Conservation (phyloP, 129 eudicot genomes). For the Pittosporum tobira region DNA sequence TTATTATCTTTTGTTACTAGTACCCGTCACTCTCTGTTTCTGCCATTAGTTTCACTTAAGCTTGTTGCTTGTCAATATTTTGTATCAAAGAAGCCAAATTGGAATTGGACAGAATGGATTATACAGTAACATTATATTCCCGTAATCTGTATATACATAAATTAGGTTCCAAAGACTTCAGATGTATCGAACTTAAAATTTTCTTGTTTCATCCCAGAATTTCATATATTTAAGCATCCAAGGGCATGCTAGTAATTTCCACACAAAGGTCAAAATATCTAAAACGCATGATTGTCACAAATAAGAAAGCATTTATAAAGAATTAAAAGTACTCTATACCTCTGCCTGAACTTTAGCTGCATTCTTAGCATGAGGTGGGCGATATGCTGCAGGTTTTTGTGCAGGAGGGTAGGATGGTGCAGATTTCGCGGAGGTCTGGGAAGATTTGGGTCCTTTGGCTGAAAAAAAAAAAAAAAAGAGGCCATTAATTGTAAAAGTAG, state of each 20-base stretch:
- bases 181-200: neutral
- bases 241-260: no score
- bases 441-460: conserved; percentile 68
- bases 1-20: no score
- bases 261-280: neutral
- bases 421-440: conserved; percentile 38
- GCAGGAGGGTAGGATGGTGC: conserved; percentile 36
- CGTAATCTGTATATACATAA: neutral
- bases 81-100: no score
- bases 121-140: no score
- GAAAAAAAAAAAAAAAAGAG: no score
- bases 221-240: neutral
- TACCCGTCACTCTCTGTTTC: no score
- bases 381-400: conserved; percentile 89
- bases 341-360: conserved; percentile 82
- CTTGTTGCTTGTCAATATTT: no score
- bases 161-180: neutral
- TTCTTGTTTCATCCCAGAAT: neutral
- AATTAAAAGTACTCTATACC: conserved; percentile 28
- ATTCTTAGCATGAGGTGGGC: conserved; percentile 91
- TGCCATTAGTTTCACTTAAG: no score
- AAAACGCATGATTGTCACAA: neutral
- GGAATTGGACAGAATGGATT: no score
- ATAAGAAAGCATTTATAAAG: neutral
- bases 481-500: no score